phyloP scores from a whole-genome alignment of 371 early-diverging fungal genomes.

The Quaeritorhiza haematococci region DNA sequence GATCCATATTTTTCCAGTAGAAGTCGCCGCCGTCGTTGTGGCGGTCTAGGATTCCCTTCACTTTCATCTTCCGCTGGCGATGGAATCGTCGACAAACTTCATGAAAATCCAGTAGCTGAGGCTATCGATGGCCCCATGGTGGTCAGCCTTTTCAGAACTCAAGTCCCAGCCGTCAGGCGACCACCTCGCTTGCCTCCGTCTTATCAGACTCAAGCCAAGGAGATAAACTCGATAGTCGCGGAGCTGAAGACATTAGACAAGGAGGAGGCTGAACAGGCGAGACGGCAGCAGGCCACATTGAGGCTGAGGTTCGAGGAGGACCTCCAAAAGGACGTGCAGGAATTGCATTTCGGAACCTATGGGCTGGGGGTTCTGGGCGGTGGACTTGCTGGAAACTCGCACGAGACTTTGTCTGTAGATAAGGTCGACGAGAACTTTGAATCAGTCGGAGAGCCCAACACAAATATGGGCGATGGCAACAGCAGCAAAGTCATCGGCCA shows the following conservation, averaged over 20 bases:
- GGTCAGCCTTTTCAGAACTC: slow-evolving; percentile 13
- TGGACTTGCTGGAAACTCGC: too few relatives aligned
- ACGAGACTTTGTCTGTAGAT: too few relatives aligned
- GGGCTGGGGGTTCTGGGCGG: too few relatives aligned
- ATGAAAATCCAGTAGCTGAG: slow-evolving; percentile 31
- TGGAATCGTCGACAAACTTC: slow-evolving; percentile 5
- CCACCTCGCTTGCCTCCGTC: slow-evolving; percentile 24
- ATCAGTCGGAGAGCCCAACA: too few relatives aligned
- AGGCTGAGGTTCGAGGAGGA: slow-evolving; percentile 12
- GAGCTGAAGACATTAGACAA: not conserved
- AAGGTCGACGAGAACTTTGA: too few relatives aligned
- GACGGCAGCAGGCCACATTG: not conserved
- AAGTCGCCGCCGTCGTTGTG: not conserved
- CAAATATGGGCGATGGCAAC: too few relatives aligned
- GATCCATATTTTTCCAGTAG: not conserved
- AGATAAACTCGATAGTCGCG: slow-evolving; percentile 11
- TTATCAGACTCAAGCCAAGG: slow-evolving; percentile 18
- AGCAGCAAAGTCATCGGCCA: too few relatives aligned
- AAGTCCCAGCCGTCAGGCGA: slow-evolving; percentile 16
- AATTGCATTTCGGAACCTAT: slow-evolving; percentile 11
- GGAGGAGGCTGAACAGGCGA: not conserved
- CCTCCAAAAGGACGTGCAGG: slow-evolving; percentile 1
- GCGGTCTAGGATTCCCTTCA: slow-evolving; percentile 5
- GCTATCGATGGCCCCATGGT: slow-evolving; percentile 33
- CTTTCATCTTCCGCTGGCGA: too few relatives aligned